A percentile compares a stretch with the other conserved stretches of the same genome.
Conservation (phyloP, 2,329 filamentous ascomycete species). For the Colletotrichum scovillei region DNA sequence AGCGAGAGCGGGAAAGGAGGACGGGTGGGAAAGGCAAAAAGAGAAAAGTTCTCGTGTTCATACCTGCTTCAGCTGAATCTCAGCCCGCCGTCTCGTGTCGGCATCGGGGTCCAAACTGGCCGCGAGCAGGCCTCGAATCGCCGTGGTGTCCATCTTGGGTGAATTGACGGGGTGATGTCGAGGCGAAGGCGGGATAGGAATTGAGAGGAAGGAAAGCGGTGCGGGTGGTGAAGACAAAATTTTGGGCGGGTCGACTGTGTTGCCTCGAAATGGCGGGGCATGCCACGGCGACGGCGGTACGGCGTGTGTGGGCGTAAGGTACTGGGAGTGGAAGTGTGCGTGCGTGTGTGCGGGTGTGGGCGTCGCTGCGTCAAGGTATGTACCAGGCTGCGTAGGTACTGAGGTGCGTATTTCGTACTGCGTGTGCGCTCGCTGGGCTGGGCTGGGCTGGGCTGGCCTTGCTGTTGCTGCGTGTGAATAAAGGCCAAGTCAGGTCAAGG, state of each 20-base stretch:
- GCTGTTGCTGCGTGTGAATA: not conserved
- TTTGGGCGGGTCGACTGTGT: slow-evolving; percentile 37
- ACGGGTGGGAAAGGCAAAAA: slow-evolving; percentile 17
- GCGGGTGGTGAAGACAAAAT: slow-evolving; percentile 37
- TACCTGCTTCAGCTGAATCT: slow-evolving; percentile 86
- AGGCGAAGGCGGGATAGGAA: slow-evolving; percentile 36
- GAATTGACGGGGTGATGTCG: slow-evolving; percentile 37
- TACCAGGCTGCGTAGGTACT: no score
- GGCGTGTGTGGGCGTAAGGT: not conserved
- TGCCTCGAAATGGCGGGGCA: slow-evolving; percentile 38
- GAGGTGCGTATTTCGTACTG: not conserved
- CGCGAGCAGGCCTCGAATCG: slow-evolving; percentile 80
- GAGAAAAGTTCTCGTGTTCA: slow-evolving; percentile 42
- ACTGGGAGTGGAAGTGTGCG: not conserved
- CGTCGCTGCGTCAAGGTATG: not conserved
- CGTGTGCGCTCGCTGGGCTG: not conserved
- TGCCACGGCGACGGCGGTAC: slow-evolving; percentile 32
- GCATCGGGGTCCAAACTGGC: slow-evolving; percentile 81
- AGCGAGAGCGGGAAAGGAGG: slow-evolving; percentile 11
- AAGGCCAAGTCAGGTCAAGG: not conserved
- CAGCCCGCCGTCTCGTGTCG: slow-evolving; percentile 80
- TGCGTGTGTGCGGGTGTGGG: not conserved
- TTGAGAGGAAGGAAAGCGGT: slow-evolving; percentile 37
- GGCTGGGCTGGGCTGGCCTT: not conserved
- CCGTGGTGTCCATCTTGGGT: slow-evolving; percentile 76